phyloP scores from a whole-genome alignment of 148 eudicot species.

The Salicornia ramosissima region DNA sequence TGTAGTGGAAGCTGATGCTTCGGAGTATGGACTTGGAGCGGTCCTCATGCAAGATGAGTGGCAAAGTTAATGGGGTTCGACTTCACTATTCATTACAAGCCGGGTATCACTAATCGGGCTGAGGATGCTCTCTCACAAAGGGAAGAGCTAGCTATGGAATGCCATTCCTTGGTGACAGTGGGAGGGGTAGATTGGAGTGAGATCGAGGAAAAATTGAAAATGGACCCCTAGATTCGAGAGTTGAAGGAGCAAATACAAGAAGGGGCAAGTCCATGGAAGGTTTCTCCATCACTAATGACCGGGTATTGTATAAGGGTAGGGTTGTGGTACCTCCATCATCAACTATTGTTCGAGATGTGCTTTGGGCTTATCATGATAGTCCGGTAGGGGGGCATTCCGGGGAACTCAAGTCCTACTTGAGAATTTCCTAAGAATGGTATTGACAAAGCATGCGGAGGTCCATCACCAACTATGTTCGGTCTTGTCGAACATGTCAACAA shows the following conservation, averaged over 20 bases:
- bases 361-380: not conserved
- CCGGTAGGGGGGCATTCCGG: not conserved
- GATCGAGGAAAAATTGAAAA: no score
- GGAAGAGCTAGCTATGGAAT: no score
- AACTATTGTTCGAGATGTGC: not conserved
- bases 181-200: no score
- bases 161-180: no score
- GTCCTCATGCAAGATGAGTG: not conserved
- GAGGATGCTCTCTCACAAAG: no score
- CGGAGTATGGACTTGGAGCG: not conserved
- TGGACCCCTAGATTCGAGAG: no score
- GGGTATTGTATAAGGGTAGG: not conserved
- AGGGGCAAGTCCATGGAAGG: no score
- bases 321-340: not conserved
- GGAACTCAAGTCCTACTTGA: not conserved
- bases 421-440: not conserved
- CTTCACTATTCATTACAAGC: no score
- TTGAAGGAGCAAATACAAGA: no score
- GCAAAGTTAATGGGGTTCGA: not conserved
- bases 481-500: not conserved
- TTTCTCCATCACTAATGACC: no score
- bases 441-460: not conserved
- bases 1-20: not conserved
- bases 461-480: not conserved
- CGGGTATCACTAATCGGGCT: no score